Base-by-base conservation (phyloP, 148 eudicot genomes). In the Chenopodium suecicum region DNA sequence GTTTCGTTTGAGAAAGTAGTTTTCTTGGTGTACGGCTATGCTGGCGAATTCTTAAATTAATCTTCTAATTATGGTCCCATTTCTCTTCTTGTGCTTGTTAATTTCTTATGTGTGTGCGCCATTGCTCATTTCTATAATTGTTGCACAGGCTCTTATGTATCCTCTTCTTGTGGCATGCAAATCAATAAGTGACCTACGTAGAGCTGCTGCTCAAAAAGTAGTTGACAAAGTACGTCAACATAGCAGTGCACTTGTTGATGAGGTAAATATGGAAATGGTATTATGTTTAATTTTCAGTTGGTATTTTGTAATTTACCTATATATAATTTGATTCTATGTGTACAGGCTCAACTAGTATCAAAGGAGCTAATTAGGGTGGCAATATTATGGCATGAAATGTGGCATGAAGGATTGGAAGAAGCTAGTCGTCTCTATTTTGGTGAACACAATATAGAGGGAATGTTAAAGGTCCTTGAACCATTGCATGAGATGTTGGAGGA, bases 151-250 rank as follows among this genome's bases (percentile, higher is more conserved):
- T 84, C 98, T 94, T 81, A 92, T 97, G 97, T 97, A 97, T 86
- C 99, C 99, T 64, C 98, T 97, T 82, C 98, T 97, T 81, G 98
- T 94, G 88, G 99, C 99, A 31, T 97, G 99, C 87, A 97, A 94
- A 86, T 94, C 99, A 66, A 91, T 97, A 82, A 97, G 98, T 89
- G 94, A 88, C 76, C 85, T 91, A 75, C 93, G 98, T 76, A 94
- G 86, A 88, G 93, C 94, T 85, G 98, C 99, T 27, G 99, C 99
- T 62, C 90, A 94, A 79, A 97, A 89, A 89, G 99, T 97, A 58
- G 98, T 97, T 80, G 98, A 97, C 84, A 89, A 80, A 91, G 99
- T 97, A 84, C 88, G 98, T 79, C 99, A 92, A 83, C 99, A 92
- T 75, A 97, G 98, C 81, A 95, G 98, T 78, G 85, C 86, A 31